These are phyloP conservation scores for Isabelozyma gotoi DNA, from an alignment of 805 yeast genomes.

Conservation along the genomic window DNA sequence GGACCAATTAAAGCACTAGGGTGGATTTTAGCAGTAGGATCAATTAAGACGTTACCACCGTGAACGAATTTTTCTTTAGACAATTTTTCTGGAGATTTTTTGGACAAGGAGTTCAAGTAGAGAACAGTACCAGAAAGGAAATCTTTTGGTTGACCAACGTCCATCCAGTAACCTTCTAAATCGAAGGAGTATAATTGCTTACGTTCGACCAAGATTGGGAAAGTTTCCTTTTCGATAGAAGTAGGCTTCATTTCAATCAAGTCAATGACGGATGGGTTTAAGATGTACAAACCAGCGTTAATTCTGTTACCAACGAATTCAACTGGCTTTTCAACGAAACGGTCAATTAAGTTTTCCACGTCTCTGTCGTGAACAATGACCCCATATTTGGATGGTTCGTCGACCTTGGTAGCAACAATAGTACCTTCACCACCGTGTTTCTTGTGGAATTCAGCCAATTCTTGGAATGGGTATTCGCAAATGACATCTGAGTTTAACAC, in stretches of 20 bases:
- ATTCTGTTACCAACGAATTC: constrained; percentile 99
- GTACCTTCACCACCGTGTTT: constrained; percentile 98
- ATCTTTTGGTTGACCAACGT: constrained; percentile 99
- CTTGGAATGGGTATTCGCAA: constrained; percentile 96
- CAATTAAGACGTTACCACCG: constrained; percentile 92
- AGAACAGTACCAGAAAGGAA: constrained; percentile 94
- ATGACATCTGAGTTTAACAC: constrained; percentile 98
- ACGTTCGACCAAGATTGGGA: constrained; percentile 92
- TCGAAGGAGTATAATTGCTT: constrained; percentile 91
- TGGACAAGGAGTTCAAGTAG: constrained; percentile 82
- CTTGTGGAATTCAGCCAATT: constrained; percentile 88
- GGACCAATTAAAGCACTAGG: constrained; percentile 96
- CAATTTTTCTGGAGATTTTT: constrained; percentile 72
- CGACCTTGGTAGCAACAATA: constrained; percentile 98
- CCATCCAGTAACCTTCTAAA: constrained; percentile 99
- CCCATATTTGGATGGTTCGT: constrained; percentile 99
- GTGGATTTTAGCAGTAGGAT: constrained; percentile 92
- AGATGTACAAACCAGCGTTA: constrained; percentile 97
- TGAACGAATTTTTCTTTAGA: constrained; percentile 70
- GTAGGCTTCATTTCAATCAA: constrained; percentile 97
- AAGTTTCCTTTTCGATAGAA: constrained; percentile 98
- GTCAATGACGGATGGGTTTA: constrained; percentile 97
- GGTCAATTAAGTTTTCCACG: constrained; percentile 92
- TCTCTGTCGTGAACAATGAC: constrained; percentile 97
- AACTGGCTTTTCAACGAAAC: constrained; percentile 99